Conservation (phyloP, 345 rosid genomes). For the Sonneratia alba region DNA sequence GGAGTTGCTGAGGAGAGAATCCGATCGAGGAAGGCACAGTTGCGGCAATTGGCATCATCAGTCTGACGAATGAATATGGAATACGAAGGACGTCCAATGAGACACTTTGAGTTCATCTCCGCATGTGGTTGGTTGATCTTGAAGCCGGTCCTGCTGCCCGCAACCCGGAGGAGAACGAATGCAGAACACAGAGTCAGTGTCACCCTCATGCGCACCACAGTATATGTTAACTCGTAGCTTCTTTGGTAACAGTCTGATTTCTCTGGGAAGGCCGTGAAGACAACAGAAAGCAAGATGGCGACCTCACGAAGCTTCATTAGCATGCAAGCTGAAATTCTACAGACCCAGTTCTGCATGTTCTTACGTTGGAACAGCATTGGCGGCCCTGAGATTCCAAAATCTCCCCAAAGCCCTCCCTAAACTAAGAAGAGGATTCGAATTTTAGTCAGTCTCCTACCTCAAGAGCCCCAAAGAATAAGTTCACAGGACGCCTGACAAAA, state of each 20-base stretch:
- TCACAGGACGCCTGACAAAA: background rate
- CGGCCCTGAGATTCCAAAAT: background rate
- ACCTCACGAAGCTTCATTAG: background rate
- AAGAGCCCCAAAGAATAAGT: background rate
- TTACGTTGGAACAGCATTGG: background rate
- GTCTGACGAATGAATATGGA: background rate
- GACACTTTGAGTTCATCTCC: background rate
- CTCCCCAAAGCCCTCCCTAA: background rate
- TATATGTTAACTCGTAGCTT: background rate
- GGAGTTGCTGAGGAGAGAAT: conserved; percentile 3
- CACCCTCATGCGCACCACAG: no score
- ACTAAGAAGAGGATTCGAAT: background rate
- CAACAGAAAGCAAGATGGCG: no score
- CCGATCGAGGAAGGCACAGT: background rate
- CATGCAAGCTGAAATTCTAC: background rate
- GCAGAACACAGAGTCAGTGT: no score
- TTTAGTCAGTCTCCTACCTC: background rate
- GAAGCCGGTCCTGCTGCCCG: background rate
- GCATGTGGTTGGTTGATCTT: conserved; percentile 1
- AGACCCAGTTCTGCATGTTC: background rate
- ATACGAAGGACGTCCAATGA: background rate
- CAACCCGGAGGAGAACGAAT: no score
- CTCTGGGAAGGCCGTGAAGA: no score
- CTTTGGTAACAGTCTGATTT: no score
- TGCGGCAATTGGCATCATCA: background rate